Percentiles rank a stretch among this genome's conserved stretches.
Conservation (phyloP, 305 asterid genomes). For the Fraxinus ornus region DNA sequence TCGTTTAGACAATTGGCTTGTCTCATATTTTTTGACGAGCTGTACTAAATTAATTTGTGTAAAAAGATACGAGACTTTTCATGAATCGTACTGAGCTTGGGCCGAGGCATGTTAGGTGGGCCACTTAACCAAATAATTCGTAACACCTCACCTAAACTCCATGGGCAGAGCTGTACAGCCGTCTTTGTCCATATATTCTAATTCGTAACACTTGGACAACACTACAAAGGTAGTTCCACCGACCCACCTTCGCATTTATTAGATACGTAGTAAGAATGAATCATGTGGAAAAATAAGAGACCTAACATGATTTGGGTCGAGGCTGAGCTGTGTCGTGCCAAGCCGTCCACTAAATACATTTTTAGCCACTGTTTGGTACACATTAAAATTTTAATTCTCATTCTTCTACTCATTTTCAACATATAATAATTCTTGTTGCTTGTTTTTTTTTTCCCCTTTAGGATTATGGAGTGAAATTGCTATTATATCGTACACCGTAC, state of each 20-base stretch:
- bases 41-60: background rate
- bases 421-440: background rate
- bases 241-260: background rate
- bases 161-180: background rate
- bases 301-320: background rate
- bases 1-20: background rate
- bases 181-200: background rate
- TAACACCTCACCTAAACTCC: background rate
- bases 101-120: background rate
- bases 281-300: background rate
- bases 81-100: background rate
- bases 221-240: background rate
- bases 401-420: too few species aligned
- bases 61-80: background rate
- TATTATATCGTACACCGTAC: slow-evolving; percentile 68
- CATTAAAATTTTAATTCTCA: too few species aligned
- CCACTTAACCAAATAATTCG: background rate
- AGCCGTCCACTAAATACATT: background rate
- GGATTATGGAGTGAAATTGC: slow-evolving; percentile 65
- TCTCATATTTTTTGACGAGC: background rate
- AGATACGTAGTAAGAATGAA: background rate
- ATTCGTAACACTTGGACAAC: background rate
- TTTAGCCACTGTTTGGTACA: too few species aligned
- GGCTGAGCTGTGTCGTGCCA: background rate
- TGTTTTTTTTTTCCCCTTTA: background rate